Percentiles rank a stretch among this genome's conserved stretches.
Conservation (phyloP, 331 rosid genomes). For the Quercus phellos region DNA sequence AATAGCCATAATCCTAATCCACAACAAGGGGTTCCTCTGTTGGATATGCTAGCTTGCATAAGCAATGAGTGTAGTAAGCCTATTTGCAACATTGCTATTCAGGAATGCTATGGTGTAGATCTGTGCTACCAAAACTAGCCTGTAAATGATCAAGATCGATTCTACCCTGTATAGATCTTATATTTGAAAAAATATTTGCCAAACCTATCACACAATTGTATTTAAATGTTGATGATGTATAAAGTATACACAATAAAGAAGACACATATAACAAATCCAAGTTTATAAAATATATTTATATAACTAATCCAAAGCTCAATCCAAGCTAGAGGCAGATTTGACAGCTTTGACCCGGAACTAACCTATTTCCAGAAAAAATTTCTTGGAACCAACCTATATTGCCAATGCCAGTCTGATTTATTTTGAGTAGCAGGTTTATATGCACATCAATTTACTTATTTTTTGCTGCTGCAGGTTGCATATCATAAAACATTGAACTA, state of each 20-base stretch:
- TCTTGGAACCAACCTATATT: neutral
- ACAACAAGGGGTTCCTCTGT: neutral
- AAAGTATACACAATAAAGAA: neutral
- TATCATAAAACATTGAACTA: slow-evolving; percentile 79
- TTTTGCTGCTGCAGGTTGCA: slow-evolving; percentile 65
- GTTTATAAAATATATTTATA: too few species aligned
- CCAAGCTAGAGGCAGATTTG: neutral
- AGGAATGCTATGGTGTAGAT: neutral
- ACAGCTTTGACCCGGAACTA: neutral
- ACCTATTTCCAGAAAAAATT: neutral
- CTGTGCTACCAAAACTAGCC: neutral
- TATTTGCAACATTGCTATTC: neutral
- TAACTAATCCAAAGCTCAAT: neutral
- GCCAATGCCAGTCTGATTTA: neutral
- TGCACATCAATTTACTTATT: neutral
- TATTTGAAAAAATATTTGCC: neutral
- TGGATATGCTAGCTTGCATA: neutral
- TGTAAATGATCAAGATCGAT: neutral
- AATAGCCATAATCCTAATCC: neutral
- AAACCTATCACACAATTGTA: neutral
- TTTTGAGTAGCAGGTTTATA: slow-evolving; percentile 1
- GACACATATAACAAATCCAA: neutral
- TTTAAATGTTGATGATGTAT: neutral
- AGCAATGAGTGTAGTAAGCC: neutral
- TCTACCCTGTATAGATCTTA: neutral